Evolutionary conservation across 2,329 filamentous ascomycete species (phyloP), one percentile per base, ranked within the genome.

Genomic region (Aspergillus sojae): DNA sequence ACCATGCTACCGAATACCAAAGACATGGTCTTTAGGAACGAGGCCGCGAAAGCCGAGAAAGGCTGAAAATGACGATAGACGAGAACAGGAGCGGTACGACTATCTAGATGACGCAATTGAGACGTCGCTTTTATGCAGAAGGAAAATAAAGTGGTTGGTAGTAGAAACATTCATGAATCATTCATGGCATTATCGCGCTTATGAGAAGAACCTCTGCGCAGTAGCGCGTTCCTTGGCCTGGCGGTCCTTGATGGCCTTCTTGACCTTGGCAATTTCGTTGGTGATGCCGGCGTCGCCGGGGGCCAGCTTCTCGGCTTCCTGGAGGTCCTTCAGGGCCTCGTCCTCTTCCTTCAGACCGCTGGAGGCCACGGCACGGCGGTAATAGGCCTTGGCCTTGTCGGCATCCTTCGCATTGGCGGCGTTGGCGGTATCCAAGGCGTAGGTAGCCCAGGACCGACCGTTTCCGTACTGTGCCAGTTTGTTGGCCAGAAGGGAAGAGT

Each of bases 221-320:
- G 90, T 91, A 71, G 91, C 92, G 86, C 94, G 96, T 84, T 97
- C 92, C 87, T 94, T 96, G 77, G 91, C 91, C 66, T 88, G 85
- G 65, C 90, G 86, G 62, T 90, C 91, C 12, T 88, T 85, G 30
- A 91, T 86, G 71, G 85, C 88, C 82, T 90, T 90, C 86, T 94
- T 96, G 58, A 95, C 88, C n/a, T 84, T 80, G 21, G 86, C 85
- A 60, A 96, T 84, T 81, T 97, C 93, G 71, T 88, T 90, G 65
- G 83, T 79, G 68, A 98, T 88, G 54, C 87, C 91, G 0, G 85
- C 87, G 77, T 98, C 94, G 21, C 83, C 84, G 1, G 94, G 94
- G 1, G 85, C 88, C 59, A 97, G 82, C 72, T 86, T 87, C 78
- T 89, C 87, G 0, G 94, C 95, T 75, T 90, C 86, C 66, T 91